Conservation (phyloP, 305 asterid species). For the Salvia sclarea region DNA sequence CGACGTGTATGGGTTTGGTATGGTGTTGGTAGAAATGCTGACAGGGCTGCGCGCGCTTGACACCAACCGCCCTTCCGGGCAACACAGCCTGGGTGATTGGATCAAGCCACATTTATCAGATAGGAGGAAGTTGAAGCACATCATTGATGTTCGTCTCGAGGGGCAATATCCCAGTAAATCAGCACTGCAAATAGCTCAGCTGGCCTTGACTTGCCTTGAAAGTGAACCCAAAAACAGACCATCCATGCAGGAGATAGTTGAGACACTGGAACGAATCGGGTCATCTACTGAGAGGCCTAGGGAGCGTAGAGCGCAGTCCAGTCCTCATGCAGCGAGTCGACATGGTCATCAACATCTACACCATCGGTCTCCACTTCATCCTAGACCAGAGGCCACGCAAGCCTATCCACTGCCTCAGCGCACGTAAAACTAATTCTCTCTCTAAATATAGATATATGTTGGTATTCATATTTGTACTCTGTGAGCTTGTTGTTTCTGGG, state of each 20-base stretch:
- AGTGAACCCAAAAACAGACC: conserved; percentile 56
- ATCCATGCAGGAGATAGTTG: conserved; percentile 52
- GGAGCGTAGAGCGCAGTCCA: conserved; percentile 31
- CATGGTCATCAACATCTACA: conserved; percentile 35
- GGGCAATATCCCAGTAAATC: conserved; percentile 47
- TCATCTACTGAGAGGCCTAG: conserved; percentile 41
- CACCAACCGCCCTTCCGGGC: conserved; percentile 47
- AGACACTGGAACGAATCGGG: conserved; percentile 39
- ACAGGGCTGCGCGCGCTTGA: conserved; percentile 56
- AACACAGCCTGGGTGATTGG: conserved; percentile 49
- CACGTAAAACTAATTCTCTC: neutral
- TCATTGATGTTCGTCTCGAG: conserved; percentile 50
- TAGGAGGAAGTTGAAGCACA: conserved; percentile 49
- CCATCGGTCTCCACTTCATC: conserved; percentile 50
- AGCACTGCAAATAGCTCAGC: conserved; percentile 45
- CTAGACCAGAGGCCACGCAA: conserved; percentile 36
- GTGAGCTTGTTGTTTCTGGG: conserved; percentile 21
- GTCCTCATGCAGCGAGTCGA: conserved; percentile 26
- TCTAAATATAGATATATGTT: neutral
- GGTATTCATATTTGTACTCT: neutral
- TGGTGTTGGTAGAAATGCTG: conserved; percentile 58
- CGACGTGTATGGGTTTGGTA: conserved; percentile 61
- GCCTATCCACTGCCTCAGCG: conserved; percentile 52
- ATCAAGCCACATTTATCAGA: conserved; percentile 51
- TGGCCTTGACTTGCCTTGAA: conserved; percentile 51